Conservation (phyloP, 352 stramenopile genomes). For the Pythium oligandrum region DNA sequence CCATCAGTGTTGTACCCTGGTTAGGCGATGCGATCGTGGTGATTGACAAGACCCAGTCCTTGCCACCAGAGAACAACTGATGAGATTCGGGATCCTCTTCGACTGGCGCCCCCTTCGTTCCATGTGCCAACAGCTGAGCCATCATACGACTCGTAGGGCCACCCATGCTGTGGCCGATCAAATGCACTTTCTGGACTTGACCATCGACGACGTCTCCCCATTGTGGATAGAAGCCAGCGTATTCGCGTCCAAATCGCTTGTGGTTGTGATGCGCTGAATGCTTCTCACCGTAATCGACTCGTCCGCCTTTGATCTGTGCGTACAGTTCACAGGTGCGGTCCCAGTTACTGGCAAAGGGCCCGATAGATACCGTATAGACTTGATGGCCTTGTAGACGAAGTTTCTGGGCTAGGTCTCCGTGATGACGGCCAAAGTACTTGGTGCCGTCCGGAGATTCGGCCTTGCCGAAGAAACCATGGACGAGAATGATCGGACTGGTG, state of each 20-base stretch:
- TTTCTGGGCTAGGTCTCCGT: conserved; percentile 36
- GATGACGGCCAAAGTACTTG: conserved; percentile 46
- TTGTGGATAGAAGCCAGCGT: not conserved
- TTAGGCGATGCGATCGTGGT: conserved; percentile 9
- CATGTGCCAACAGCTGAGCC: no score
- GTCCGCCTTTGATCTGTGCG: conserved; percentile 37
- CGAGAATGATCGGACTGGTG: conserved; percentile 30
- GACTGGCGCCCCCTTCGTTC: not conserved
- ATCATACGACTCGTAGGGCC: no score
- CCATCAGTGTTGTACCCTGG: conserved; percentile 6
- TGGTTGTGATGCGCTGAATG: conserved; percentile 33
- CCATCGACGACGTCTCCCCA: conserved; percentile 1
- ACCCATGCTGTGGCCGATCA: no score
- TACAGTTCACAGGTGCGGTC: conserved; percentile 58
- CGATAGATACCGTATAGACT: conserved; percentile 41
- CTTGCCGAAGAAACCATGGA: conserved; percentile 49
- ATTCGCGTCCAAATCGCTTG: conserved; percentile 16
- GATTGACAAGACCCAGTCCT: conserved; percentile 14
- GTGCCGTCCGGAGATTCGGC: conserved; percentile 38
- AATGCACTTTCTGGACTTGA: no score
- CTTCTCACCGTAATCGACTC: conserved; percentile 15
- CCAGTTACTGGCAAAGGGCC: conserved; percentile 56
- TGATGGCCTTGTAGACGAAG: conserved; percentile 35
- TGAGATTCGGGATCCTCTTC: conserved; percentile 10
- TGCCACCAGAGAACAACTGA: conserved; percentile 6